A percentile compares a stretch with the other conserved stretches of the same genome.
phyloP scores from a whole-genome alignment of 345 rosid species.

The Gossypium thurberi region DNA sequence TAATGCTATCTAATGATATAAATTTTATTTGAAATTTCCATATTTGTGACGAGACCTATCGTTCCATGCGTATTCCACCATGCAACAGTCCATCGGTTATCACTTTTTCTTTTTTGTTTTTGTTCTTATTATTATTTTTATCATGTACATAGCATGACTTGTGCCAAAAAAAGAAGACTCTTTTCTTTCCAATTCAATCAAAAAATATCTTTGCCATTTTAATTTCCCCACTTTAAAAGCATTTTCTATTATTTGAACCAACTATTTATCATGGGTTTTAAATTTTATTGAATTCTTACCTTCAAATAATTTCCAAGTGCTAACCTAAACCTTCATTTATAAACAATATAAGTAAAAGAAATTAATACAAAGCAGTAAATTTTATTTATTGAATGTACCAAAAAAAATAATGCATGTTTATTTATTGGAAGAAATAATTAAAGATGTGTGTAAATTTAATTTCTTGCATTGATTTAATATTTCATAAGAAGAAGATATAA shows the following conservation, averaged over 20 bases:
- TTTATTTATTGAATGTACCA: neutral
- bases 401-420: too few species aligned
- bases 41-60: neutral
- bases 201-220: neutral
- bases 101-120: neutral
- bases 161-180: neutral
- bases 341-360: neutral
- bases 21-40: neutral
- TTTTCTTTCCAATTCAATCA: neutral
- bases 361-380: neutral
- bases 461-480: neutral
- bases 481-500: neutral
- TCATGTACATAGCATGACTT: conserved; percentile 19
- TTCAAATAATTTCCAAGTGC: too few species aligned
- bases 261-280: too few species aligned
- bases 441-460: neutral
- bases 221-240: neutral
- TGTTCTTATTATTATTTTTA: neutral
- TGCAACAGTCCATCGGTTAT: conserved; percentile 11
- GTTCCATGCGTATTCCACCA: conserved; percentile 22
- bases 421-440: neutral
- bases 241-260: too few species aligned
- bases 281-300: too few species aligned
- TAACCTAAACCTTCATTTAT: too few species aligned
- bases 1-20: neutral